phyloP scores from a whole-genome alignment of 495 filamentous ascomycete genomes.

The Lophiotrema nucula region DNA sequence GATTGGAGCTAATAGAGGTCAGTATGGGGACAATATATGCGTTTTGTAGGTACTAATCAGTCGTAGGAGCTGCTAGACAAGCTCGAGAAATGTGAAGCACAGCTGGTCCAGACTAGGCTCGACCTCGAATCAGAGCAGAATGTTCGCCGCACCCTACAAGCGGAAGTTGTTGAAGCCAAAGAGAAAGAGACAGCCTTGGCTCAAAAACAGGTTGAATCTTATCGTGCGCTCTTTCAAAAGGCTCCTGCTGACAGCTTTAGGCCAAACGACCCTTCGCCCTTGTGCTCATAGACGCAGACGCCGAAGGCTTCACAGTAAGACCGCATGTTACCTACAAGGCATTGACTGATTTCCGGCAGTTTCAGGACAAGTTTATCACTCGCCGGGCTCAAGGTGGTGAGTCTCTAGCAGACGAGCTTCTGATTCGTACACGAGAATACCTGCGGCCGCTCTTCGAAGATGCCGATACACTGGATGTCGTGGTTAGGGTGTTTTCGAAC shows the following conservation, averaged over 20 bases:
- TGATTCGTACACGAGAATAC: constrained; percentile 38
- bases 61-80: constrained; percentile 30
- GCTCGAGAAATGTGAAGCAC: constrained; percentile 32
- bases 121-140: constrained; percentile 34
- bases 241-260: too few relatives aligned
- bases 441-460: constrained; percentile 34
- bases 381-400: constrained; percentile 40
- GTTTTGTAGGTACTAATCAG: background rate
- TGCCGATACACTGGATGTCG: constrained; percentile 37
- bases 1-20: constrained; percentile 31
- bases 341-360: constrained; percentile 30
- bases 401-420: constrained; percentile 43
- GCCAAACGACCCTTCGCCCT: constrained; percentile 25
- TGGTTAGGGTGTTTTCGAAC: constrained; percentile 45
- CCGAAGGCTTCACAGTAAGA: constrained; percentile 32
- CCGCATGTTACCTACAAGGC: background rate
- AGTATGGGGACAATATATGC: background rate
- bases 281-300: constrained; percentile 32
- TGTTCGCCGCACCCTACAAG: constrained; percentile 30
- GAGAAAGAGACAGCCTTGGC: constrained; percentile 25
- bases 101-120: constrained; percentile 29
- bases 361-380: constrained; percentile 41
- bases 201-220: constrained; percentile 19
- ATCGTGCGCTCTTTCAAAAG: too few relatives aligned
- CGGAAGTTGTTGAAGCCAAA: constrained; percentile 32